Conservation (phyloP, 2,329 filamentous ascomycete genomes). For the Pyrenophora seminiperda region DNA sequence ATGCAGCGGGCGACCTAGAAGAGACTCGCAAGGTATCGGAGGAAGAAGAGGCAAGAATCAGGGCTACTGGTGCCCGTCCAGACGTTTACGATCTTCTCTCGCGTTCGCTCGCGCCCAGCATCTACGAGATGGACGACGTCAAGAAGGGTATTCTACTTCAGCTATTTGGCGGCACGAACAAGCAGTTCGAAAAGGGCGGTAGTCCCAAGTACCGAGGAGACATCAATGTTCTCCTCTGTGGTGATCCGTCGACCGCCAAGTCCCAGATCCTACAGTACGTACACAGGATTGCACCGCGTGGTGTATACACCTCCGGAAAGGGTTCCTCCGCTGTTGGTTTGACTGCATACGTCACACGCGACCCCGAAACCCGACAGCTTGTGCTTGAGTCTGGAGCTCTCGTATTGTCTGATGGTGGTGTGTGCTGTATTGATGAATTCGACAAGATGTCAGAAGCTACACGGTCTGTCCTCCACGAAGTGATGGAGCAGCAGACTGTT, state of each 20-base stretch:
- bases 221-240: conserved; percentile 95
- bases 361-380: conserved; percentile 73
- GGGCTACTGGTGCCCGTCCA: conserved; percentile 73
- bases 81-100: conserved; percentile 94
- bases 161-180: conserved; percentile 96
- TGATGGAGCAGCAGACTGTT: conserved; percentile 81
- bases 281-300: conserved; percentile 94
- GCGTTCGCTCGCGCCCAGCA: conserved; percentile 87
- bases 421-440: conserved; percentile 80
- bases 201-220: conserved; percentile 95
- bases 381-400: conserved; percentile 77
- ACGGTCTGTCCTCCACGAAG: conserved; percentile 75
- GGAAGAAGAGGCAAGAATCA: conserved; percentile 90
- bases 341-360: conserved; percentile 76
- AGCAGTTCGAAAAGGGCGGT: conserved; percentile 94
- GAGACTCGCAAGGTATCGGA: conserved; percentile 81
- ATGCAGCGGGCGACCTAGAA: conserved; percentile 72
- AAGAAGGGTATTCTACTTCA: conserved; percentile 98
- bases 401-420: conserved; percentile 74
- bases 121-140: conserved; percentile 98
- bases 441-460: conserved; percentile 81
- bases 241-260: conserved; percentile 95
- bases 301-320: conserved; percentile 77
- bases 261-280: conserved; percentile 94
- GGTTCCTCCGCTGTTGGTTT: conserved; percentile 77